Evolutionary conservation across 2,329 filamentous ascomycete genomes (phyloP).

Genomic region (Sarocladium kiliense): DNA sequence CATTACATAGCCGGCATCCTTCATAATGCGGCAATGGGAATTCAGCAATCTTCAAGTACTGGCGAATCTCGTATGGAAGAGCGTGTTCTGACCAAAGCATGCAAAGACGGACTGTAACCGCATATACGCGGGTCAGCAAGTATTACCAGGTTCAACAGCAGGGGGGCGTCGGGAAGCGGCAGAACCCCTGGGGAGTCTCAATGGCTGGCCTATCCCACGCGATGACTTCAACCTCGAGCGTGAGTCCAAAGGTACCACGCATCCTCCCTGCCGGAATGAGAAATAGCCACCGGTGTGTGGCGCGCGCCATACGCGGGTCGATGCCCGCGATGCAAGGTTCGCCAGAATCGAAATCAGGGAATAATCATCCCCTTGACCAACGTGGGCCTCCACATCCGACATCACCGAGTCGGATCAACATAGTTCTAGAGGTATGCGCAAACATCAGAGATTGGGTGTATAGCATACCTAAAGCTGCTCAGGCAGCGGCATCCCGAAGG

Average conservation of each 20-base stretch:
- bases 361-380: too few species aligned
- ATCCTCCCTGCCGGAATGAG: background rate
- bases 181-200: background rate
- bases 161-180: too few species aligned
- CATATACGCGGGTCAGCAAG: background rate
- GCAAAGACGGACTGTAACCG: background rate
- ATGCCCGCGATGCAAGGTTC: background rate
- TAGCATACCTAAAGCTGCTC: too few species aligned
- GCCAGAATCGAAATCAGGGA: too few species aligned
- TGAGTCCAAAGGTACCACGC: background rate
- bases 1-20: too few species aligned
- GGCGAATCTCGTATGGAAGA: background rate
- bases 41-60: background rate
- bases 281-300: background rate
- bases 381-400: too few species aligned
- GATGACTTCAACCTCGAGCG: background rate
- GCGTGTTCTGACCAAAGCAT: background rate
- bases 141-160: too few species aligned
- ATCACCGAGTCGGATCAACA: too few species aligned
- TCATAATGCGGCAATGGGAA: background rate
- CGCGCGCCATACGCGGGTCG: background rate
- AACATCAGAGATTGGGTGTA: too few species aligned
- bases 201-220: background rate
- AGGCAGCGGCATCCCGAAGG: too few species aligned
- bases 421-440: too few species aligned